Evolutionary conservation across 2,329 filamentous ascomycete genomes (phyloP), one percentile per base, ranked within the genome.

Genomic region (Penicillium italicum): DNA sequence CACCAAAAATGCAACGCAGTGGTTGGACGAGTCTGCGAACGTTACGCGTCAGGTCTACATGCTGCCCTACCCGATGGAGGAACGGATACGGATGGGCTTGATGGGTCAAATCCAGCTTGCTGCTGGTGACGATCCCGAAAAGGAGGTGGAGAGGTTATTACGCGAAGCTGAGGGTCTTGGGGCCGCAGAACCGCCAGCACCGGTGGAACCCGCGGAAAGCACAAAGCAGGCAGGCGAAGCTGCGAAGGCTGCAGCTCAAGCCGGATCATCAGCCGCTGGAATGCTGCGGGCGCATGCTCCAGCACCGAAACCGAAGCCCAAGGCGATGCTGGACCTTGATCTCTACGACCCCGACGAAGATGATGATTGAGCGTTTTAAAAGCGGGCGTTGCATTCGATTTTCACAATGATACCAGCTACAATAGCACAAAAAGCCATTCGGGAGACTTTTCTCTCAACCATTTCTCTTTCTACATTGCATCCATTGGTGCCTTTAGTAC

Each of bases 91-190:
- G 14, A 67, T 75, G 65, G 76, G 76, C 1, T 56, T 77, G n/a
- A 75, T 79, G 71, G 76, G 74, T 1, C 75, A 76, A 55, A 65
- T 78, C 38, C 75, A 78, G 54, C 62, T 75, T 8, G 67, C 72
- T 5, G 69, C 69, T 20, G 62, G 80, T 50, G 69, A 84, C 77
- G 67, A 90, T 76, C 54, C 86, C 76, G 70, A 85, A 64, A 67
- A 65, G 44, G 76, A 78, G 58, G 72, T 77, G 12, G 74, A 76
- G 38, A 67, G 72, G 41, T 50, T 77, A 57, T 69, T 78, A 14
- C 12, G 87, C 80, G 28, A 86, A 71, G 43, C 87, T 78, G 48
- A 82, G 79, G 65, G 88, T 69, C 57, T 82, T 71, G 59, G 81
- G 68, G 64, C 74, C 73, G 58, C 78, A 73, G 68, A 73, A 65